Evolutionary conservation across 139 green algal species (phyloP), one percentile per base, ranked within the genome.

Genomic region (Coelastrella sp.): DNA sequence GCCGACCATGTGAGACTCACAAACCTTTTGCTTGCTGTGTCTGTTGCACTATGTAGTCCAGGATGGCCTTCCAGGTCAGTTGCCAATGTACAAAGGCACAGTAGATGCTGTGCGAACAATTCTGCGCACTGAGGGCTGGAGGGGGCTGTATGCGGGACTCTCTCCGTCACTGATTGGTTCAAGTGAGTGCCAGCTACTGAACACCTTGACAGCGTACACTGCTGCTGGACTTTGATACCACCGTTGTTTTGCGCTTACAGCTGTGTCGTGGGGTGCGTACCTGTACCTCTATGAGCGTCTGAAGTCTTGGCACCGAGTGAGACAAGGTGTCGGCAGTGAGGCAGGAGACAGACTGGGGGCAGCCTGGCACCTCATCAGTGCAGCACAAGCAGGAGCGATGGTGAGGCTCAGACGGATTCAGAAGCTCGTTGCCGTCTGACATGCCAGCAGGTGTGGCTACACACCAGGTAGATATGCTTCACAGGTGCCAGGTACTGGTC

Each of bases 251-350:
- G 30, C 5, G 3, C 35, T 9, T 71, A 34, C 89, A 93, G 94
- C 90, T 23, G 38, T 95, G 9, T 92, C 96, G 2, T 98, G 96
- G 96, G 93, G 94, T 5, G 67, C 94, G 9, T 98, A 98, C 89
- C 96, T 98, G 37, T 89, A 90, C 23, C 82, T 93, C 0, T 98
- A 98, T 69, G 95, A 97, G 84, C 66, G 74, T 1, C 90, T 94
- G 43, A 96, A 97, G 89, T 62, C 87, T 0, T 89, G 84, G 48
- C 72, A 93, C 83, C 57, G 71, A 9, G 63, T 57, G 8, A 21
- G 35, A 27, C 64, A 79, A 40, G 64, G 66, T 13, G 48, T 51
- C 27, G 76, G 2, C 19, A 50, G 5, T 35, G 50, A 32, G 5
- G 63, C 40, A 27, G 63, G 38, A 21, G 71, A 85, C 1, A 74